These are phyloP conservation scores for Cylindrotheca fusiformis DNA, from an alignment of 108 stramenopile species.

Conservation along the genomic window DNA sequence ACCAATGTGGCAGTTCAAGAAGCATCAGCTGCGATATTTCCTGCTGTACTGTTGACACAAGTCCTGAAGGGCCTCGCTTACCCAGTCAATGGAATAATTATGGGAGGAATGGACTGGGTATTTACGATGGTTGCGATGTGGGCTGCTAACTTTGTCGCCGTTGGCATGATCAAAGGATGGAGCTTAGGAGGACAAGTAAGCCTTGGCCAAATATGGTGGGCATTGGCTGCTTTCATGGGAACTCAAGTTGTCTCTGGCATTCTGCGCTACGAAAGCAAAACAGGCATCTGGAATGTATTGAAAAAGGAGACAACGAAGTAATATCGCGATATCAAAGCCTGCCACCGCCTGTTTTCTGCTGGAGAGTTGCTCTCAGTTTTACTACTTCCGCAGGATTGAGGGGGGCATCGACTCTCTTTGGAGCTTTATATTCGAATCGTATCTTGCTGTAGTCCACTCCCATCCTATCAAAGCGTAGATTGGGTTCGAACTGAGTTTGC, in stretches of 20 bases:
- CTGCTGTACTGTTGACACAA: conserved; percentile 83
- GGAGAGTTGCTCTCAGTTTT: background rate
- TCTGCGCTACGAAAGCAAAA: conserved; percentile 62
- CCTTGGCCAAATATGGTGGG: conserved; percentile 83
- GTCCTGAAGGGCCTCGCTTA: conserved; percentile 88
- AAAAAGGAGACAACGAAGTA: conserved; percentile 14
- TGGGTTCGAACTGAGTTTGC: conserved; percentile 37
- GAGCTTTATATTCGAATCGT: conserved; percentile 32
- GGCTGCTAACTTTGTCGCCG: conserved; percentile 79
- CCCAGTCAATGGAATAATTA: conserved; percentile 89
- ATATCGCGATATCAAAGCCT: background rate
- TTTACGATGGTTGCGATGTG: conserved; percentile 89
- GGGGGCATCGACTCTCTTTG: background rate
- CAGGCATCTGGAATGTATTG: conserved; percentile 67
- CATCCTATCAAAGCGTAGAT: conserved; percentile 48
- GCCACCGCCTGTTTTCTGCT: background rate
- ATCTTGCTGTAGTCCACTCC: conserved; percentile 62
- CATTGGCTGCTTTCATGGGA: conserved; percentile 85
- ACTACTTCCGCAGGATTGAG: conserved; percentile 6
- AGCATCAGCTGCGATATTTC: conserved; percentile 73
- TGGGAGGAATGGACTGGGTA: conserved; percentile 93
- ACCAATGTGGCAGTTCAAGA: conserved; percentile 68
- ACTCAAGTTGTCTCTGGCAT: conserved; percentile 75
- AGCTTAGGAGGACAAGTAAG: conserved; percentile 28
- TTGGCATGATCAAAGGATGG: conserved; percentile 58